These are phyloP conservation scores for Davidsoniella neocaledoniae DNA, from an alignment of 2,329 filamentous ascomycete genomes.

Conservation along the genomic window DNA sequence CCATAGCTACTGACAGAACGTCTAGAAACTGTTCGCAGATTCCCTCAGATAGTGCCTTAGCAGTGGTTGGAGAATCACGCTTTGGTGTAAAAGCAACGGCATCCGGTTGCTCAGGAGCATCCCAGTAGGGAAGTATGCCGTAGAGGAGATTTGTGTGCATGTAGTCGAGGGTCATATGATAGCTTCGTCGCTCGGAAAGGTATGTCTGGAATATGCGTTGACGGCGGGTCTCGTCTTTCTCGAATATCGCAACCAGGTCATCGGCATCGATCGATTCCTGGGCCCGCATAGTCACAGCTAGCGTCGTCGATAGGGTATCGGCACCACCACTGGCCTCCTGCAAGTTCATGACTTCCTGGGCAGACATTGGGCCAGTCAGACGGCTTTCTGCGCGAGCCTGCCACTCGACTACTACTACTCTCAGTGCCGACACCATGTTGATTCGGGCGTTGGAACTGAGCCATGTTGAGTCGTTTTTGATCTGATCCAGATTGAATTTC, in stretches of 20 bases:
- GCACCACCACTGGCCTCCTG: slow-evolving; percentile 55
- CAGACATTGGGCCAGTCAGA: slow-evolving; percentile 54
- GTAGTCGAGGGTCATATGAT: slow-evolving; percentile 46
- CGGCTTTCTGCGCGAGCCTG: slow-evolving; percentile 62
- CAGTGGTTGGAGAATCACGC: background rate
- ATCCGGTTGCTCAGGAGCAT: background rate
- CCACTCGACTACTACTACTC: slow-evolving; percentile 67
- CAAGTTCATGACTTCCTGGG: slow-evolving; percentile 61
- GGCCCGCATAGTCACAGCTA: slow-evolving; percentile 36
- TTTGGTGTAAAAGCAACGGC: slow-evolving; percentile 15
- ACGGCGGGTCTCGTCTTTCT: slow-evolving; percentile 43
- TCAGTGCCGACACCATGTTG: slow-evolving; percentile 66
- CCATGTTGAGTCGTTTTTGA: slow-evolving; percentile 79
- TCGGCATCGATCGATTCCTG: slow-evolving; percentile 33
- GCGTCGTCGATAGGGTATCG: slow-evolving; percentile 38
- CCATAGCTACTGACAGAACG: slow-evolving; percentile 31
- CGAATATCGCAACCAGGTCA: slow-evolving; percentile 40
- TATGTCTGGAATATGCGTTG: slow-evolving; percentile 55
- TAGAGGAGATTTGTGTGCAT: slow-evolving; percentile 32
- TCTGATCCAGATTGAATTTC: slow-evolving; percentile 55
- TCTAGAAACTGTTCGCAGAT: slow-evolving; percentile 28
- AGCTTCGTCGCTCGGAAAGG: slow-evolving; percentile 51
- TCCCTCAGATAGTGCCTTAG: slow-evolving; percentile 8
- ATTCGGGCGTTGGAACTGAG: slow-evolving; percentile 62
- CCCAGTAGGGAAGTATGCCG: slow-evolving; percentile 21